Conservation (phyloP, 139 green algal species). For the Tetraselmis chui region DNA sequence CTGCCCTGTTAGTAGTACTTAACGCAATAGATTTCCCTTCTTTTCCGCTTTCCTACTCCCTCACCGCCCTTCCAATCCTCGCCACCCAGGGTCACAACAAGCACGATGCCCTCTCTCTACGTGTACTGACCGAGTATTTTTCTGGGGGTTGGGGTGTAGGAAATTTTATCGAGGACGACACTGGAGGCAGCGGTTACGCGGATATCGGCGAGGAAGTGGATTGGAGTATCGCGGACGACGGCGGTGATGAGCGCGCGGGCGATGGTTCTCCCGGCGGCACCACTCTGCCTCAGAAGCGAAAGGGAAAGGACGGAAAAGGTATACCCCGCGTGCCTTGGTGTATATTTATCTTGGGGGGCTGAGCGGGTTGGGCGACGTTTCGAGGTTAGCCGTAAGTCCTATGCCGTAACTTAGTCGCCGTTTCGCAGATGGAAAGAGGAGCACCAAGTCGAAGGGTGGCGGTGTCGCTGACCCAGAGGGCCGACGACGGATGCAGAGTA, state of each 20-base stretch:
- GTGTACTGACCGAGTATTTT: no score
- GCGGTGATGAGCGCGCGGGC: background rate
- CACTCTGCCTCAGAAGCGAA: background rate
- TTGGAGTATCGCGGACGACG: slow-evolving; percentile 37
- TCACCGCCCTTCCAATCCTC: background rate
- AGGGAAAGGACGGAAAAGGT: slow-evolving; percentile 3
- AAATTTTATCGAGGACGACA: slow-evolving; percentile 75
- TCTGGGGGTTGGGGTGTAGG: no score
- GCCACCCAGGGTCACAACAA: no score
- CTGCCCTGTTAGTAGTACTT: background rate
- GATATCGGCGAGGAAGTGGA: slow-evolving; percentile 90
- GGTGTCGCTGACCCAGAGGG: background rate
- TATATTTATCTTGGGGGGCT: no score
- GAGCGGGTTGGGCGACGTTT: no score
- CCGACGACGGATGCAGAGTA: slow-evolving; percentile 1
- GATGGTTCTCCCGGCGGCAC: background rate
- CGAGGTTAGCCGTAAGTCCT: no score
- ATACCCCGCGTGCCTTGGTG: no score
- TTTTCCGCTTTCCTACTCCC: background rate
- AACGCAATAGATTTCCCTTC: background rate
- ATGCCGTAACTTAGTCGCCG: no score
- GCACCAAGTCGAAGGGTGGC: background rate
- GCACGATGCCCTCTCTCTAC: no score
- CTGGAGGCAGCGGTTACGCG: slow-evolving; percentile 61
- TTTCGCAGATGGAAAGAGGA: no score